These are phyloP conservation scores for Spathaspora arborariae DNA, from an alignment of 805 yeast genomes.

Conservation along the genomic window DNA sequence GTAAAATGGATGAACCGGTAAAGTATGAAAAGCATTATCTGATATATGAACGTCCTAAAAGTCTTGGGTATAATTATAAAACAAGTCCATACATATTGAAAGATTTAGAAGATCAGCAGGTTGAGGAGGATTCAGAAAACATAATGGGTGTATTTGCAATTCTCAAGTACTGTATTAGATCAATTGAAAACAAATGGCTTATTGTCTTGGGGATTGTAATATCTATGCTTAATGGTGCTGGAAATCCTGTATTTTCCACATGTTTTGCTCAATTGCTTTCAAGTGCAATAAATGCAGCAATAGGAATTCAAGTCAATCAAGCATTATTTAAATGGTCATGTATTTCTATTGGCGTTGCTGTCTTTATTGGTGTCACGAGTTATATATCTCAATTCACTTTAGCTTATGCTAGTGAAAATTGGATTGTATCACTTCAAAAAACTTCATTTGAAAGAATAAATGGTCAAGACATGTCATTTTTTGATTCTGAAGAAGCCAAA, in stretches of 20 bases:
- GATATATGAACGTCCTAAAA: constrained; percentile 2
- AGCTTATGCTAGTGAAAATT: constrained; percentile 59
- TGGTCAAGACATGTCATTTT: constrained; percentile 53
- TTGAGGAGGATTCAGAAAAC: constrained; percentile 4
- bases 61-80: constrained; percentile 13
- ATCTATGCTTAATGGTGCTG: constrained; percentile 55
- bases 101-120: constrained; percentile 13
- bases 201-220: constrained; percentile 49
- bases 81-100: constrained; percentile 20
- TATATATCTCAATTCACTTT: constrained; percentile 50
- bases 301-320: constrained; percentile 25
- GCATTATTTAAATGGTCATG: constrained; percentile 61
- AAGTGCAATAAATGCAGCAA: constrained; percentile 52
- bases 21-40: background rate
- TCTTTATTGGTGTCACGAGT: constrained; percentile 55
- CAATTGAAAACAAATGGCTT: constrained; percentile 16
- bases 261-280: constrained; percentile 66
- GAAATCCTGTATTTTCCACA: constrained; percentile 76
- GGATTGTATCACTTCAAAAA: constrained; percentile 57
- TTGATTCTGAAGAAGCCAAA: constrained; percentile 30
- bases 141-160: constrained; percentile 22
- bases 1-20: background rate
- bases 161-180: constrained; percentile 19
- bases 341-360: constrained; percentile 58
- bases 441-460: constrained; percentile 46